Evolutionary conservation across 129 eudicot species (phyloP).

Genomic region (Escallonia herrerae): DNA sequence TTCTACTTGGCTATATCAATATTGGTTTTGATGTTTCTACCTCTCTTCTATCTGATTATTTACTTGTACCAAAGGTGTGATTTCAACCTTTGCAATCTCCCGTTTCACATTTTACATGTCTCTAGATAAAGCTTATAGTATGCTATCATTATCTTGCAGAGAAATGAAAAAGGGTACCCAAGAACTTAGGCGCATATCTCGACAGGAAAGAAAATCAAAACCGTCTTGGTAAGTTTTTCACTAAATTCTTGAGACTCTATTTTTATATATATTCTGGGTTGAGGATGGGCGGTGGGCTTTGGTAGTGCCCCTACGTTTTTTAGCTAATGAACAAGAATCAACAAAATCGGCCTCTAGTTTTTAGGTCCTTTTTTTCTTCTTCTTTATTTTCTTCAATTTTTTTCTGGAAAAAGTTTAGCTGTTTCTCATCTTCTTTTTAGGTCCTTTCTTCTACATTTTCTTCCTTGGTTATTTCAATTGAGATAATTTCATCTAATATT

Average conservation of each 20-base stretch:
- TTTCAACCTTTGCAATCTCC: slow-evolving; percentile 5
- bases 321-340: no score
- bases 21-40: slow-evolving; percentile 65
- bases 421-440: no score
- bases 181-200: slow-evolving; percentile 64
- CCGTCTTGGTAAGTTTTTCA: slow-evolving; percentile 39
- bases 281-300: no score
- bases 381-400: no score
- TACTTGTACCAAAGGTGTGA: slow-evolving; percentile 73
- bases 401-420: no score
- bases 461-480: no score
- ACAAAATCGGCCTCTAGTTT: no score
- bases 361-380: no score
- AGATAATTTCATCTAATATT: no score
- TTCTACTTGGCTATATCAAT: slow-evolving; percentile 69
- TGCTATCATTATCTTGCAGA: slow-evolving; percentile 32
- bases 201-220: slow-evolving; percentile 59
- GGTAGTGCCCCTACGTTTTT: no score
- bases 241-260: not conserved
- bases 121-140: slow-evolving; percentile 4
- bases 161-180: slow-evolving; percentile 63
- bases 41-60: slow-evolving; percentile 66
- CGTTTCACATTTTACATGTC: not conserved
- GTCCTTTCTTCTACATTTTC: no score
- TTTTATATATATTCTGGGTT: no score